phyloP scores from a whole-genome alignment of 306 rosid species.

The Hippophae tibetana region DNA sequence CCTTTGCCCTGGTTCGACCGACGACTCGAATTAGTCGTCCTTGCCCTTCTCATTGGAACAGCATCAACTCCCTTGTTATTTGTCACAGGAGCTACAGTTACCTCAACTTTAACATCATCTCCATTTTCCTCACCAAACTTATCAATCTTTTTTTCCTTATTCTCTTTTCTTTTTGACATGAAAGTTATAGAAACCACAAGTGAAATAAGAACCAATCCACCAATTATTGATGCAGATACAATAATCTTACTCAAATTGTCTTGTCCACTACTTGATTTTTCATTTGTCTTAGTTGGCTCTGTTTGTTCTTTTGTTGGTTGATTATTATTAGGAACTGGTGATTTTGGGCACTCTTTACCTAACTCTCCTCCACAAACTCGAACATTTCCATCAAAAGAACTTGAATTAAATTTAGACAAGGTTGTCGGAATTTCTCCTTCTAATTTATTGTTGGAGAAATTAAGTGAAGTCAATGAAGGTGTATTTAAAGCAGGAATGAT shows the following conservation, averaged over 20 bases:
- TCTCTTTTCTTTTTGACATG: constrained; percentile 18
- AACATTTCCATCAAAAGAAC: constrained; percentile 40
- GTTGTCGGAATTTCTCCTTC: constrained; percentile 57
- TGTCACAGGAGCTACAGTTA: constrained; percentile 29
- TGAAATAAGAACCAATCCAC: constrained; percentile 19
- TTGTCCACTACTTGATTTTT: neutral
- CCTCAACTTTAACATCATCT: constrained; percentile 23
- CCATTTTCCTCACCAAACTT: neutral
- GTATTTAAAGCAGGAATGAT: constrained; percentile 28
- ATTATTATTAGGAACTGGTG: neutral
- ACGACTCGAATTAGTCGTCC: constrained; percentile 11
- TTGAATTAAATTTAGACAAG: constrained; percentile 25
- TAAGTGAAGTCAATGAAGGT: constrained; percentile 19
- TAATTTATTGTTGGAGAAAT: constrained; percentile 56
- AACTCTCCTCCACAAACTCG: constrained; percentile 41
- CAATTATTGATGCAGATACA: constrained; percentile 15
- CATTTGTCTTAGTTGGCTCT: no score
- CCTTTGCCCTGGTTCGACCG: constrained; percentile 7
- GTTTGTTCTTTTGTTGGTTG: no score
- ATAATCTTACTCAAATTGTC: constrained; percentile 12
- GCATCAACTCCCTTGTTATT: constrained; percentile 22
- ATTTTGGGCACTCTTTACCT: constrained; percentile 20
- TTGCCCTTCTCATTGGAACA: neutral
- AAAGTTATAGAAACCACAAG: constrained; percentile 14
- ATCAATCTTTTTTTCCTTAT: constrained; percentile 13